A percentile compares a stretch with the other conserved stretches of the same genome.
Conservation (phyloP, 192 early-diverging fungal species). For the Kickxella alabastrina region DNA sequence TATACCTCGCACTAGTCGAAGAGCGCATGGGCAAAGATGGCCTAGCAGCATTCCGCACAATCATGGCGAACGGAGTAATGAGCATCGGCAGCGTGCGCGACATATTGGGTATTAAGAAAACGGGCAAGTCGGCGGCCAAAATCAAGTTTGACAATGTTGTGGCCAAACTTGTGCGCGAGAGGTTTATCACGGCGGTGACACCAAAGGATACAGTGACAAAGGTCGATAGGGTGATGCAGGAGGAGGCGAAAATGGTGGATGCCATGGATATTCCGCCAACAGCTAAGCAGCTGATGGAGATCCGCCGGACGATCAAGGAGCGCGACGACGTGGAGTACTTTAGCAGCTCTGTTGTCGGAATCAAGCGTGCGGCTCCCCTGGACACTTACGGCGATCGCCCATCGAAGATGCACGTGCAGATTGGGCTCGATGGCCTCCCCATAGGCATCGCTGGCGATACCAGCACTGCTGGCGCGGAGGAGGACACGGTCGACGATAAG, state of each 20-base stretch:
- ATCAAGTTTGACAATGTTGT: slow-evolving; percentile 21
- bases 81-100: slow-evolving; percentile 26
- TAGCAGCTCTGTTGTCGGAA: slow-evolving; percentile 47
- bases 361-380: slow-evolving; percentile 35
- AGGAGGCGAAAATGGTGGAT: slow-evolving; percentile 56
- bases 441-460: not conserved
- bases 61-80: slow-evolving; percentile 47
- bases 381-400: not conserved
- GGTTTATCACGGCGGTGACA: slow-evolving; percentile 58
- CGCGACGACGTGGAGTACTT: slow-evolving; percentile 52
- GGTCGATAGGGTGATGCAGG: slow-evolving; percentile 59
- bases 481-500: slow-evolving; percentile 50
- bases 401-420: not conserved
- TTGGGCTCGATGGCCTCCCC: slow-evolving; percentile 9
- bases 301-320: slow-evolving; percentile 49
- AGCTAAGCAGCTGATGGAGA: slow-evolving; percentile 57
- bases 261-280: slow-evolving; percentile 58
- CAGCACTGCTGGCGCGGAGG: slow-evolving; percentile 1
- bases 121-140: slow-evolving; percentile 11
- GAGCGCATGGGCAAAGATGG: slow-evolving; percentile 61
- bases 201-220: slow-evolving; percentile 59
- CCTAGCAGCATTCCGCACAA: slow-evolving; percentile 46
- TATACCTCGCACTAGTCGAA: slow-evolving; percentile 53
- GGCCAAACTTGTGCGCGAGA: slow-evolving; percentile 56
- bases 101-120: slow-evolving; percentile 14